Conservation (phyloP, 1,284 basidiomycete species). For the Austroboletus novae-zelandiae region DNA sequence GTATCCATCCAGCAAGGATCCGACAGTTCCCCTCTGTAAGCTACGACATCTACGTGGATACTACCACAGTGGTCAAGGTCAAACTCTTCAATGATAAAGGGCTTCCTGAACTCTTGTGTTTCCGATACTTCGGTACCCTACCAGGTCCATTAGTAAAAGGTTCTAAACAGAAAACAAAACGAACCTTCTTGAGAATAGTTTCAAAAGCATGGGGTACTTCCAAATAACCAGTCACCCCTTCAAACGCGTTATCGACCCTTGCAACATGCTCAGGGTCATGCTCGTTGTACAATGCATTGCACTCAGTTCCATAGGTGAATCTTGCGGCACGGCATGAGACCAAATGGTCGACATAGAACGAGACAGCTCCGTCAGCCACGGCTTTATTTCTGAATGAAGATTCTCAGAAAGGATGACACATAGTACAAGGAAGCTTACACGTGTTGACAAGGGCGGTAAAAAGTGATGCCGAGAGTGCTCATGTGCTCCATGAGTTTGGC, state of each 20-base stretch:
- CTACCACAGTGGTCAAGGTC: slow-evolving; percentile 18
- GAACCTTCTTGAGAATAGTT: slow-evolving; percentile 32
- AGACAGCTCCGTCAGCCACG: slow-evolving; percentile 52
- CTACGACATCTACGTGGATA: slow-evolving; percentile 21
- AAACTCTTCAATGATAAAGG: slow-evolving; percentile 27
- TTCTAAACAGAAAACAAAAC: not conserved
- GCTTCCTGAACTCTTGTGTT: slow-evolving; percentile 29
- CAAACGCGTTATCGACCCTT: slow-evolving; percentile 18
- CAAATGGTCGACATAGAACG: slow-evolving; percentile 48
- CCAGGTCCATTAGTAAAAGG: not conserved
- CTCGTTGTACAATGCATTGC: slow-evolving; percentile 29
- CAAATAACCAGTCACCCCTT: slow-evolving; percentile 17
- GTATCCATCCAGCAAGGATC: slow-evolving; percentile 21
- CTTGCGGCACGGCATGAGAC: slow-evolving; percentile 44
- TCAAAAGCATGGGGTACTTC: slow-evolving; percentile 25
- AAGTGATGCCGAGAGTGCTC: slow-evolving; percentile 20
- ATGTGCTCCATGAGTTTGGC: slow-evolving; percentile 34
- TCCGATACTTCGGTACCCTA: slow-evolving; percentile 34
- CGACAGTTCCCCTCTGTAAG: slow-evolving; percentile 22
- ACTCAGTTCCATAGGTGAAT: slow-evolving; percentile 40
- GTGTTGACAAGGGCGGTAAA: slow-evolving; percentile 37
- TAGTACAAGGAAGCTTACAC: slow-evolving; percentile 27
- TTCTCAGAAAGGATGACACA: slow-evolving; percentile 14
- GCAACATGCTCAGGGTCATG: slow-evolving; percentile 35
- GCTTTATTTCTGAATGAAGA: slow-evolving; percentile 46